Evolutionary conservation across 148 eudicot species (phyloP), one percentile per base, ranked within the genome.

Genomic region (Pharnaceum exiguum): DNA sequence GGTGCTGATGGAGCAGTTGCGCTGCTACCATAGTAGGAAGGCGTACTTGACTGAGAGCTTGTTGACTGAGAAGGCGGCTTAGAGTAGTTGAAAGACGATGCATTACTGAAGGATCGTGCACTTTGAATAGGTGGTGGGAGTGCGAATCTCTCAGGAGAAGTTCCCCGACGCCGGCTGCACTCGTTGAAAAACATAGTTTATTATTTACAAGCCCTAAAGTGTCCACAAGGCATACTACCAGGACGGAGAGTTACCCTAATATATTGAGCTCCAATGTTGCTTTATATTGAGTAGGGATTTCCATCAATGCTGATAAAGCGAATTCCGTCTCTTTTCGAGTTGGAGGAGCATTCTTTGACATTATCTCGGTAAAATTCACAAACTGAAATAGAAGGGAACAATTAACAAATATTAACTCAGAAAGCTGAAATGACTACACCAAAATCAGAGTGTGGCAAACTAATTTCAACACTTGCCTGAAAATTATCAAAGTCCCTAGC

Each of bases 401-500:
- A 53, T n/a, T 44, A 19, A 30, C 47, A 7, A 1, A 27, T 21
- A 46, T 3, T 12, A 44, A 8, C 25, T 7, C 29, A 15, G 18
- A 39, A 50, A 39, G 21, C 25, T 37, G 6, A 19, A 18, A 49
- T 28, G 16, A 59, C 29, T 8, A 33, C 23, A 15, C 32, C 10
- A 49, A 45, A 57, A 7, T 30, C 27, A 26, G 13, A 60, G 24
- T n/a, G n/a, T 44, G 23, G 30, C 16, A 35, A 37, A 70, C 15
- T 10, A 54, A 3, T 22, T 35, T 21, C 25, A 33, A 30, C 0
- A 27, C 74, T 55, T 60, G 80, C 99, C 93, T 93, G 99, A 67
- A 93, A 93, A 74, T 93, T 93, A 67, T 93, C 99, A 26, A 93
- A 93, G 61, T 77, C 89, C 18, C 99, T 78, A 22, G 96, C 81